Conservation (phyloP, 2,329 filamentous ascomycete genomes). For the Hyphodiscus sp. region DNA sequence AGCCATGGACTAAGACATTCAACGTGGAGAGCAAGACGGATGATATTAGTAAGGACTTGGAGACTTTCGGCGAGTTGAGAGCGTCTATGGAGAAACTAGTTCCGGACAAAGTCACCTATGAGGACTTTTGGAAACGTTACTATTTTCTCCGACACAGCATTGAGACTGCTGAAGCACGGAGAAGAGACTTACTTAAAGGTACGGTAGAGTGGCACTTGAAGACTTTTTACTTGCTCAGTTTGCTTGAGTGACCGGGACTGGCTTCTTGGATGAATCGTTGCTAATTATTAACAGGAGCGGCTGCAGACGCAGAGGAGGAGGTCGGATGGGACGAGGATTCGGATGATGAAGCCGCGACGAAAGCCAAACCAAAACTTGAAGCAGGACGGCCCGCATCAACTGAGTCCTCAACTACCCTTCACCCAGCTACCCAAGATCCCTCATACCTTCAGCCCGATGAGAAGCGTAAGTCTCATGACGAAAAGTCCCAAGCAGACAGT, state of each 20-base stretch:
- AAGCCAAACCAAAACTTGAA: slow-evolving; percentile 33
- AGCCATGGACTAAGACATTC: slow-evolving; percentile 66
- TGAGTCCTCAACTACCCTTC: slow-evolving; percentile 54
- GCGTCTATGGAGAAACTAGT: slow-evolving; percentile 92
- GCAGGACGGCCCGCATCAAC: slow-evolving; percentile 40
- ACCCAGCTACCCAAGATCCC: slow-evolving; percentile 39
- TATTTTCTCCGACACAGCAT: slow-evolving; percentile 92
- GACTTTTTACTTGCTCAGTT: neutral
- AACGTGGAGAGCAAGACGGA: slow-evolving; percentile 79
- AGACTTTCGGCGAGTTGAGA: slow-evolving; percentile 79
- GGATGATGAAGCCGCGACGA: slow-evolving; percentile 54
- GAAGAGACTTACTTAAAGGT: slow-evolving; percentile 90
- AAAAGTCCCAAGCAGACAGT: slow-evolving; percentile 85
- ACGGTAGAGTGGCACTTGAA: slow-evolving; percentile 26
- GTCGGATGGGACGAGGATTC: slow-evolving; percentile 60
- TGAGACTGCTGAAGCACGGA: slow-evolving; percentile 83
- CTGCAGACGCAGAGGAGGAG: slow-evolving; percentile 61
- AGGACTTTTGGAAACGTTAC: slow-evolving; percentile 87
- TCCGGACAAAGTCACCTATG: slow-evolving; percentile 86
- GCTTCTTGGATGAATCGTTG: slow-evolving; percentile 7
- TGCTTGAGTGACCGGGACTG: too few species aligned
- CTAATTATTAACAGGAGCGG: slow-evolving; percentile 34
- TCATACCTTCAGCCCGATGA: slow-evolving; percentile 53
- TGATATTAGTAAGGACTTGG: slow-evolving; percentile 72
- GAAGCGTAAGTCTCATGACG: slow-evolving; percentile 72